Percentiles rank a stretch among this genome's conserved stretches.
Conservation (phyloP, 768 basidiomycete genomes). For the Stropharia rugosoannulata region DNA sequence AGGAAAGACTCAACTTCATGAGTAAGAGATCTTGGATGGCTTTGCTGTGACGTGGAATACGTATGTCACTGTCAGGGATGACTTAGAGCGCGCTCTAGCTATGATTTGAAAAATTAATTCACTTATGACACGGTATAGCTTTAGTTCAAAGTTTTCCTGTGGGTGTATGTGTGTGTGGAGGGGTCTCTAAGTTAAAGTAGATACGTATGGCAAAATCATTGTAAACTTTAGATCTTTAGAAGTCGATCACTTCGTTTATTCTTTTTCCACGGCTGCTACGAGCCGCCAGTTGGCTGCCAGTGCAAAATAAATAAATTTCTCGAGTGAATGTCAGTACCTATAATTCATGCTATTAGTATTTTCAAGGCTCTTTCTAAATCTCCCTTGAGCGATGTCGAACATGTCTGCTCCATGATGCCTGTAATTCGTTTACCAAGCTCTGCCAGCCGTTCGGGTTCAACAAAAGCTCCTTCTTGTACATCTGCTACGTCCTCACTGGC, state of each 20-base stretch:
- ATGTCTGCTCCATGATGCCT: constrained; percentile 5
- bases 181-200: no score
- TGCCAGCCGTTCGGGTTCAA: neutral
- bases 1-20: neutral
- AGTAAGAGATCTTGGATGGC: neutral
- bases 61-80: neutral
- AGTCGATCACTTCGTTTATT: no score
- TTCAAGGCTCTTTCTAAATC: constrained; percentile 12
- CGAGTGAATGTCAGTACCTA: no score
- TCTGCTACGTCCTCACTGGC: constrained; percentile 10
- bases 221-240: no score
- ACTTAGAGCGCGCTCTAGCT: neutral
- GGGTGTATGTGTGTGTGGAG: neutral
- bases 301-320: no score
- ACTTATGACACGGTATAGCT: neutral
- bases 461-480: constrained; percentile 8
- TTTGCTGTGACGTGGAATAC: neutral
- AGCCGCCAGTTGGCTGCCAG: no score
- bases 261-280: no score
- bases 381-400: constrained; percentile 1
- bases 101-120: neutral
- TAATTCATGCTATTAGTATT: neutral
- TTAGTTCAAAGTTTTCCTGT: neutral
- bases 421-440: constrained; percentile 3
- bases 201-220: no score